Base-by-base conservation (phyloP, 352 stramenopile genomes). In the Phytopythium litorale region DNA sequence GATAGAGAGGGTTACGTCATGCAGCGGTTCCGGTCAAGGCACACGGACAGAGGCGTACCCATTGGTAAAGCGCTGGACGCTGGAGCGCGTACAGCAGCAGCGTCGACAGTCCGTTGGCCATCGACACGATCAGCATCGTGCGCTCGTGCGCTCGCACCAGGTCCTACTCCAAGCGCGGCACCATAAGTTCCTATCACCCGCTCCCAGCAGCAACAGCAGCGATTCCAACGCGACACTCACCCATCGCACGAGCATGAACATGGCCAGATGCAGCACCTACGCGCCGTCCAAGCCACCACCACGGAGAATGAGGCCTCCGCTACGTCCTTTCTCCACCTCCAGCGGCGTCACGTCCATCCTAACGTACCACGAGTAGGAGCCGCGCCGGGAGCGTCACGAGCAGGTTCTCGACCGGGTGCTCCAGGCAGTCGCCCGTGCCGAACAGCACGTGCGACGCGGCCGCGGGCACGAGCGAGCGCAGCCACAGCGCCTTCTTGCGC, bases 401-500 rank as follows among this genome's bases (percentile, higher is more conserved):
- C 40, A 94, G 62, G 43, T 94, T 75, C 33, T 86, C 74, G 0
- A 76, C 53, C 4, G 82, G 79, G 60, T 84, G 82, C 46, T 92
- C 85, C 6, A 94, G 62, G 30, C 79, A 84, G 68, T 94, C 85
- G 45, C 79, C 73, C 12, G 90, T 63, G 0, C 81, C 81, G 61
- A 94, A 94, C 56, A 94, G 71, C 62, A 94, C 59, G 67, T 94
- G 85, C 38, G 77, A 87, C 32, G 72, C 75, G 0, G 84, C 82
- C 18, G 84, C 82, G 0, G 84, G 84, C 38, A 91, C 67, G n/a
- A 94, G 70, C 65, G 80, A 90, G 58, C 84, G 81, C 66, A 94
- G 64, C 84, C 84, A 94, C 9, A 94, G 75, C 65, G 76, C 81
- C 68, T 92, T 94, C 76, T 94, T 92, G 60, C 84, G 84, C 25